phyloP scores from a whole-genome alignment of 148 eudicot species.

The Fagopyrum tataricum region DNA sequence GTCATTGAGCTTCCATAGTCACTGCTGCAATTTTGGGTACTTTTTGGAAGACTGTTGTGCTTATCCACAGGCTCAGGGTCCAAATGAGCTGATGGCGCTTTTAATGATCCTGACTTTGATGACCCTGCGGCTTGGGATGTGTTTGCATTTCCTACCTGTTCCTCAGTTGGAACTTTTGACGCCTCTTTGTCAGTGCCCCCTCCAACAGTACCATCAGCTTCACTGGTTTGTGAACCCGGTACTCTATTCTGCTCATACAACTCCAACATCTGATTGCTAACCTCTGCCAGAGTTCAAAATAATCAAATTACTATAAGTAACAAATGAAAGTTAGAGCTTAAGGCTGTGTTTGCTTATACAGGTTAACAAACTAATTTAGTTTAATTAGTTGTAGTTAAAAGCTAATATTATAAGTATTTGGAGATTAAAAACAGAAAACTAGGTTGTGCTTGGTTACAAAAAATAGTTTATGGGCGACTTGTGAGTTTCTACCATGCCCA shows the following conservation, averaged over 20 bases:
- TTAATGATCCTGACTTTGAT: constrained; percentile 35
- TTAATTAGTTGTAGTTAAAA: too few species aligned
- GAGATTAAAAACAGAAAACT: too few species aligned
- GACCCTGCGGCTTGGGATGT: constrained; percentile 41
- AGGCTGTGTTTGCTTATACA: too few species aligned
- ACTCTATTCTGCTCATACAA: constrained; percentile 81
- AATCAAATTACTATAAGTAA: background rate
- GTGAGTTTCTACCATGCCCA: too few species aligned
- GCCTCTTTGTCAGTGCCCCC: constrained; percentile 32
- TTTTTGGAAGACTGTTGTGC: constrained; percentile 29
- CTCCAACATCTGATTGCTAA: constrained; percentile 97
- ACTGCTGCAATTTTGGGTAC: constrained; percentile 37
- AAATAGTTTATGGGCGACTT: too few species aligned
- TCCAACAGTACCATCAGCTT: constrained; percentile 42
- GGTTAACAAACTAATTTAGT: too few species aligned
- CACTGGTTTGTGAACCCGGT: constrained; percentile 69
- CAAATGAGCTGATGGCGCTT: constrained; percentile 27
- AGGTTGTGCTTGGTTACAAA: too few species aligned
- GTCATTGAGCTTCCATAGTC: constrained; percentile 19
- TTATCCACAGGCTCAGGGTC: constrained; percentile 30
- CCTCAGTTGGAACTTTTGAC: constrained; percentile 43
- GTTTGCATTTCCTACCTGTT: constrained; percentile 28
- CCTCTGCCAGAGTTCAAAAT: constrained; percentile 48
- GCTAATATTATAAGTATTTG: too few species aligned
- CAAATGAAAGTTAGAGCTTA: background rate